These are phyloP conservation scores for Cylindrodendrum hubeiense DNA, from an alignment of 2,329 filamentous ascomycete genomes.

Conservation along the genomic window DNA sequence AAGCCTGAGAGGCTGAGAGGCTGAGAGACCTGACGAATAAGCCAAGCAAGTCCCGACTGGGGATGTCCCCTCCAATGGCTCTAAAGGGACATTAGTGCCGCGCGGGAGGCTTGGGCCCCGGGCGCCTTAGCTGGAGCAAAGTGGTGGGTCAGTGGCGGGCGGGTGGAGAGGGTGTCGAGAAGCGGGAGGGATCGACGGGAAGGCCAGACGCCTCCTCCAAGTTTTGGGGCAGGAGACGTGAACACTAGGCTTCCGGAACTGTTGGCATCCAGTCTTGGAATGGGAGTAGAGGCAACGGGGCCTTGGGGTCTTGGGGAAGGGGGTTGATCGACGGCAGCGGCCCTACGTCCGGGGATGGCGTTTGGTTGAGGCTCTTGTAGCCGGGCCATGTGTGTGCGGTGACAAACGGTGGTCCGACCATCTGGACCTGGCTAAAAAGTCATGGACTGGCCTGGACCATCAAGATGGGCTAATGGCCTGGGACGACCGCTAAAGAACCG, in stretches of 20 bases:
- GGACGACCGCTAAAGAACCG: constrained; percentile 28
- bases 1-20: constrained; percentile 11
- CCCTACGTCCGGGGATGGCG: neutral
- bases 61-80: constrained; percentile 9
- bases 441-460: constrained; percentile 39
- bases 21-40: constrained; percentile 22
- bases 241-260: too few species aligned
- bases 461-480: constrained; percentile 29
- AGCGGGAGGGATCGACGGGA: constrained; percentile 37
- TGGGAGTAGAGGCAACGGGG: neutral
- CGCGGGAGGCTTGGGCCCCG: constrained; percentile 43
- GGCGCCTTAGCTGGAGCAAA: constrained; percentile 30
- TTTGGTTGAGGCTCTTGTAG: constrained; percentile 10
- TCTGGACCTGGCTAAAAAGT: constrained; percentile 25
- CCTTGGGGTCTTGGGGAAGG: neutral
- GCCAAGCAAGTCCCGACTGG: constrained; percentile 27
- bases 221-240: neutral
- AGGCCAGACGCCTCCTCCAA: constrained; percentile 17
- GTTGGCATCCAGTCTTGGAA: neutral
- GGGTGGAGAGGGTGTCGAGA: constrained; percentile 27
- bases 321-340: neutral
- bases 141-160: constrained; percentile 22
- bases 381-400: constrained; percentile 12
- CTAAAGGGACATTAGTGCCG: constrained; percentile 41
- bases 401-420: constrained; percentile 4